phyloP scores from a whole-genome alignment of 306 rosid genomes.

The Vigna trinervia region DNA sequence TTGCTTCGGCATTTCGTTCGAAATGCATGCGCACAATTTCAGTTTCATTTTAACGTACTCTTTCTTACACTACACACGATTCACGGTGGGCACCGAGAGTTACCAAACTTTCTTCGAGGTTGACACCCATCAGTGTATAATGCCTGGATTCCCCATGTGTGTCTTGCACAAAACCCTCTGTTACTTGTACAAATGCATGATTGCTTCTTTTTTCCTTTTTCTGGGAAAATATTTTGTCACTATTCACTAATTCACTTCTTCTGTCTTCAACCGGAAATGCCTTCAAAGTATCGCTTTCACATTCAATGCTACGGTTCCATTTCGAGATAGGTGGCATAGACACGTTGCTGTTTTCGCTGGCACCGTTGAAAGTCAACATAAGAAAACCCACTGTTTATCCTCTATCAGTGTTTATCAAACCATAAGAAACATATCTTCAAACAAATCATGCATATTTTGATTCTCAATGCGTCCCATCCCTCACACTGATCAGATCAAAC shows the following conservation, averaged over 20 bases:
- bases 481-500: too few relatives aligned
- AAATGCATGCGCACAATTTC: neutral
- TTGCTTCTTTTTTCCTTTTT: constrained; percentile 26
- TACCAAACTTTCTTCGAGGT: constrained; percentile 17
- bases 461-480: constrained; percentile 1
- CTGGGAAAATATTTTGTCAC: constrained; percentile 11
- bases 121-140: constrained; percentile 36
- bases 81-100: neutral
- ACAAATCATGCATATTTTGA: constrained; percentile 21
- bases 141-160: constrained; percentile 37
- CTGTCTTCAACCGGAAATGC: constrained; percentile 9
- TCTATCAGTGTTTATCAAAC: constrained; percentile 20
- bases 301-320: constrained; percentile 47
- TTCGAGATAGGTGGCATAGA: constrained; percentile 41
- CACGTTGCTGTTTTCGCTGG: constrained; percentile 46
- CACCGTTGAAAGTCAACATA: constrained; percentile 41
- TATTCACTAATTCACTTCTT: constrained; percentile 39
- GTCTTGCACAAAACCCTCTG: constrained; percentile 13
- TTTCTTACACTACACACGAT: neutral
- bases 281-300: constrained; percentile 43
- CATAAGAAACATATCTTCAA: constrained; percentile 26
- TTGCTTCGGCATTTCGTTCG: constrained; percentile 28
- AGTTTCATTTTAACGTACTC: neutral
- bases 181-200: constrained; percentile 3
- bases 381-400: constrained; percentile 24